Evolutionary conservation across 2,329 filamentous ascomycete genomes (phyloP).

Genomic region (Monosporascus sp.): DNA sequence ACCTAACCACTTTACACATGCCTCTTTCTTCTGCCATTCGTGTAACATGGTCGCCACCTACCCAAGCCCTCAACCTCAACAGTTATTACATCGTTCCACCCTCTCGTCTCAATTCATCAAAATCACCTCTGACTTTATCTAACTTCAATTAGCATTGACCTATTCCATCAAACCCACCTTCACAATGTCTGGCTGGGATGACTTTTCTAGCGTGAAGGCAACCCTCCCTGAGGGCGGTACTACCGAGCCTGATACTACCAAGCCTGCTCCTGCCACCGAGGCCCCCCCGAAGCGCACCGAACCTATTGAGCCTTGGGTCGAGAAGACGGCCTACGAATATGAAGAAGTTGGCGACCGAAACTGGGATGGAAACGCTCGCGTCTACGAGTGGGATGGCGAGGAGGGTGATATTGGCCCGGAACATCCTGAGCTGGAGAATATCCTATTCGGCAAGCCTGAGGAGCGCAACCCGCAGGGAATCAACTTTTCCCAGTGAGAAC

Average conservation of each 20-base stretch:
- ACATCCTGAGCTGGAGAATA: conserved; percentile 63
- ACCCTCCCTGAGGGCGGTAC: conserved; percentile 25
- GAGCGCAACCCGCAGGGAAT: conserved; percentile 48
- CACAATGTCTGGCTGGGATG: conserved; percentile 21
- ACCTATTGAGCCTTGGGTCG: conserved; percentile 38
- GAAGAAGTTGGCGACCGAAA: conserved; percentile 25
- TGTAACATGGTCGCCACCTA: too few relatives aligned
- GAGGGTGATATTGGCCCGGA: conserved; percentile 78
- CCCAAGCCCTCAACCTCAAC: too few relatives aligned
- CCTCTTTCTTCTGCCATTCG: too few relatives aligned
- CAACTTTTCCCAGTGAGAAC: conserved; percentile 57
- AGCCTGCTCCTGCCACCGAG: conserved; percentile 2
- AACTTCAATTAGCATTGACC: neutral
- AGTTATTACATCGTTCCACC: neutral
- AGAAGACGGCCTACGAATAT: conserved; percentile 45
- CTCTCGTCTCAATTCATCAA: neutral
- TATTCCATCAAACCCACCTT: neutral
- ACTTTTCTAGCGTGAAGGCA: conserved; percentile 21
- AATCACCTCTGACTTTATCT: neutral
- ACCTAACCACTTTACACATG: too few relatives aligned
- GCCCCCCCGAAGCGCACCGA: conserved; percentile 4
- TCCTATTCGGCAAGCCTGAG: conserved; percentile 63
- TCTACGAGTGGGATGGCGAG: conserved; percentile 83
- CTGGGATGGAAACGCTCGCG: conserved; percentile 51
- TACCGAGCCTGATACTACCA: neutral